Base-by-base conservation (phyloP, 2,329 filamentous ascomycete genomes). In the Colletotrichum nymphaeae region DNA sequence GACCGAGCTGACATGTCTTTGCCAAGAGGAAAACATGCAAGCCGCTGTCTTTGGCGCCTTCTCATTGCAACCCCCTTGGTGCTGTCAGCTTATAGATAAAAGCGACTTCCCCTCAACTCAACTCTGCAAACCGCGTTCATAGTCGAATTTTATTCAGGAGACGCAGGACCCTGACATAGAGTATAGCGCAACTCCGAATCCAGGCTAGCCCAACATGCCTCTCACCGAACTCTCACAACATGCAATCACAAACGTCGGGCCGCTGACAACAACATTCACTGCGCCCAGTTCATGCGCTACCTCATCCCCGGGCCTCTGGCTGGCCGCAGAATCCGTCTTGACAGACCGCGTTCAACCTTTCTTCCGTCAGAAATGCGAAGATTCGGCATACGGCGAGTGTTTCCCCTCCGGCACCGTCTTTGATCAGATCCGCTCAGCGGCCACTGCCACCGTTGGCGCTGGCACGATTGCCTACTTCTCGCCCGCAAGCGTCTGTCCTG, bases 231-330 rank as follows among this genome's bases (percentile, higher is more conserved):
- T 67, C 62, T 73, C 67, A 4, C 77, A 76, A 1, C 63, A 66
- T 2, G 63, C 74, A 19, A 65, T 80, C 66, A 78, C 76, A 66
- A 81, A 81, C 63, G 26, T 81, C 26, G 79, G 80, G 6, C 80
- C 78, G 3, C 67, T 81, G 14, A 81, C 79, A 32, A 79, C 80
- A 2, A 78, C 75, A n/a, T 81, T 77, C 65, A 78, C 78, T 1
- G 74, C 78, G 14, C 77, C 78, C 0, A 52, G 76, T 0, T 74
- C 77, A 16, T 81, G 80, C 60, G 68, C 60, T 24, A 76, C 77
- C 4, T 62, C 53, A 9, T 68, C 72, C 0, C 75, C 19, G 37
- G 75, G 22, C 11, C 72, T 1, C 32, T 59, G 1, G 63, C 35
- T 72, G 16, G 69, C 69, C 30, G 3, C 46, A 11, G 9, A 53